Evolutionary conservation across 805 yeast genomes (phyloP).

Genomic region (Candida adriatica): DNA sequence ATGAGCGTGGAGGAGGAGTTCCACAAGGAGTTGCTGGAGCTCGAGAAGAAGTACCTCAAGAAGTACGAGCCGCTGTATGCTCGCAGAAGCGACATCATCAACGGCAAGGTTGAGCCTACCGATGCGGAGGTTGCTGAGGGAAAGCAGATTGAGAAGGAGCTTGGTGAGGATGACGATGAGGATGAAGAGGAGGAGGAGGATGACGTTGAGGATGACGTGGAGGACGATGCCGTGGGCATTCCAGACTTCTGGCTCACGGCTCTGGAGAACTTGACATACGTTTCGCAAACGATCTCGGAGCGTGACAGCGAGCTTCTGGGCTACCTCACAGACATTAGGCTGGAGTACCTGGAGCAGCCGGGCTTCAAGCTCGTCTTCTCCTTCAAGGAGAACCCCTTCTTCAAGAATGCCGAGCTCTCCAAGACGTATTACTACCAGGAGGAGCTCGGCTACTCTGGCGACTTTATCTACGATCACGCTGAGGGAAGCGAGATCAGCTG

Average conservation of each 20-base stretch:
- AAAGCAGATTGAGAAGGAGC: slow-evolving; percentile 56
- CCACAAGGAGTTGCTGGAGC: slow-evolving; percentile 78
- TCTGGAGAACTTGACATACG: slow-evolving; percentile 73
- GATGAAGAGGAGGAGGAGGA: slow-evolving; percentile 32
- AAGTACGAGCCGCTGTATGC: slow-evolving; percentile 72
- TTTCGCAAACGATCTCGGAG: slow-evolving; percentile 80
- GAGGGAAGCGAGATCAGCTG: slow-evolving; percentile 85
- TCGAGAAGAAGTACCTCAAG: slow-evolving; percentile 72
- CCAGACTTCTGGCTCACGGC: slow-evolving; percentile 98
- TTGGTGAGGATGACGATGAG: slow-evolving; percentile 36
- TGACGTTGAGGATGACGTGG: slow-evolving; percentile 34
- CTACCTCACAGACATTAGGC: slow-evolving; percentile 58
- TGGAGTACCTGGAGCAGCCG: slow-evolving; percentile 76
- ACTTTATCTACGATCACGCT: slow-evolving; percentile 94
- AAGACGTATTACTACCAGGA: slow-evolving; percentile 93
- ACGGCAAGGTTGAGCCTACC: slow-evolving; percentile 72
- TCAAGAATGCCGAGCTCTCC: slow-evolving; percentile 62
- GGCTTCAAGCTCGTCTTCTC: slow-evolving; percentile 86
- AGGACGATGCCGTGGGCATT: slow-evolving; percentile 53
- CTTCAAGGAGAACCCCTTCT: slow-evolving; percentile 69
- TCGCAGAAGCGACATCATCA: slow-evolving; percentile 63
- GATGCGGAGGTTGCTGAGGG: slow-evolving; percentile 75
- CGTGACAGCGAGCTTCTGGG: slow-evolving; percentile 82
- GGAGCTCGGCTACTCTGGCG: slow-evolving; percentile 91
- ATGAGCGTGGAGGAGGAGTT: slow-evolving; percentile 83